Evolutionary conservation across 495 filamentous ascomycete species (phyloP), one percentile per base, ranked within the genome.

Genomic region (Penicillium flavigenum): DNA sequence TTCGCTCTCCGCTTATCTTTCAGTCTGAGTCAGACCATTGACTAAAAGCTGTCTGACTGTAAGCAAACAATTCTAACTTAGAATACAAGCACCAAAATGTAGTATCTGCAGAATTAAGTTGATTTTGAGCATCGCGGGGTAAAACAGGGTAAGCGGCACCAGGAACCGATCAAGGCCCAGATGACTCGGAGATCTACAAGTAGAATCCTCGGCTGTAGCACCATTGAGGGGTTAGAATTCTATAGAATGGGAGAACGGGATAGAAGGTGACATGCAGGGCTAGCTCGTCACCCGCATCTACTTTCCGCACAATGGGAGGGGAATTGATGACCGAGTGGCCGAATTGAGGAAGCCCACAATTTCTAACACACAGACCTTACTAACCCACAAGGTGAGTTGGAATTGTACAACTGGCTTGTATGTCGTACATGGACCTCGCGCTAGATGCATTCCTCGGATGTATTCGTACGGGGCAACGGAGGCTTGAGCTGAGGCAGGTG

Each of bases 401-500:
- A 10, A 20, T 20, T 22, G 29, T 26, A 17, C 48, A 39, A 27
- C 19, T 8, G 48, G 49, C 49, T 34, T 34, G 31, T 41, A 27
- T 51, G 48, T 51, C 5, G 50, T 52, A 52, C 50, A 41, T 52
- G 36, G 50, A 52, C 50, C 50, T 41, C 50, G 50, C 50, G 19
- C 50, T 52, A 52, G 32, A 10, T 31, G 34, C 50, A 52, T 52
- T 52, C 50, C 26, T 52, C 36, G 47, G 32, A 24, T 32, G 47
- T 11, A 22, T 50, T 50, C 32, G 32, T 17, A 26, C 43, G 46
- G 46, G 49, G 36, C 50, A 52, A 52, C 36, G n/a, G 50, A 32
- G 22, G 24, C 24, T 8, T 47, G 24, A 3, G 6, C 36, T 16
- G 4, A 32, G 27, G 6, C 31, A 39, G 34, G 34, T 51, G 49